Conservation (phyloP, 169 alveolate species). For the Neospora caninum region DNA sequence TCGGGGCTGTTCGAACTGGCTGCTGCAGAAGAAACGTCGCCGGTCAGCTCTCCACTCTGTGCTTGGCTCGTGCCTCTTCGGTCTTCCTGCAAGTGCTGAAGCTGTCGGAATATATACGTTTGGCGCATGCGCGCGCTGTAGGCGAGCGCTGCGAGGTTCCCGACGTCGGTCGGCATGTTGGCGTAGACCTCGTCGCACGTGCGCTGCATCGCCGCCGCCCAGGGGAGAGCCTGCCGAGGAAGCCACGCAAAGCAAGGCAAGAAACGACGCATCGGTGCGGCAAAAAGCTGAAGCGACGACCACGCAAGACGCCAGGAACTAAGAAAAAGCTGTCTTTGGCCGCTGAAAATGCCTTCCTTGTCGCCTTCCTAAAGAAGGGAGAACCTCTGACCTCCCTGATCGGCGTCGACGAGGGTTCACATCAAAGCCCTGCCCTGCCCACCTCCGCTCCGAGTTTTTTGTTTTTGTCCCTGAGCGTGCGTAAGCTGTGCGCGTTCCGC, state of each 20-base stretch:
- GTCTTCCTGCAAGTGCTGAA: neutral
- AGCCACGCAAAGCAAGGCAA: neutral
- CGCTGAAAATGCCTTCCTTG: too few species aligned
- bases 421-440: too few species aligned
- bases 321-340: too few species aligned
- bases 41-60: neutral
- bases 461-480: too few species aligned
- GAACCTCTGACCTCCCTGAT: too few species aligned
- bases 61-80: neutral
- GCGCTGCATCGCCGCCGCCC: conserved; percentile 45
- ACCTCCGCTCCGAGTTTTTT: too few species aligned
- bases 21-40: neutral
- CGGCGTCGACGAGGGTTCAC: too few species aligned
- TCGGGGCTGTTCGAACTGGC: neutral
- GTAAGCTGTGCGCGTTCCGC: too few species aligned
- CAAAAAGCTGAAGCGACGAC: neutral
- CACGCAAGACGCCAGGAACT: too few species aligned
- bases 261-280: neutral
- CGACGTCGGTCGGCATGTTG: neutral
- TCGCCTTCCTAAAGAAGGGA: too few species aligned
- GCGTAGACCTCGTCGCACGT: conserved; percentile 42
- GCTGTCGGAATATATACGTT: neutral
- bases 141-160: neutral
- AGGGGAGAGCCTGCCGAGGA: neutral
- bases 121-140: conserved; percentile 39